phyloP scores from a whole-genome alignment of 495 filamentous ascomycete genomes.

The Daldinia vernicosa region DNA sequence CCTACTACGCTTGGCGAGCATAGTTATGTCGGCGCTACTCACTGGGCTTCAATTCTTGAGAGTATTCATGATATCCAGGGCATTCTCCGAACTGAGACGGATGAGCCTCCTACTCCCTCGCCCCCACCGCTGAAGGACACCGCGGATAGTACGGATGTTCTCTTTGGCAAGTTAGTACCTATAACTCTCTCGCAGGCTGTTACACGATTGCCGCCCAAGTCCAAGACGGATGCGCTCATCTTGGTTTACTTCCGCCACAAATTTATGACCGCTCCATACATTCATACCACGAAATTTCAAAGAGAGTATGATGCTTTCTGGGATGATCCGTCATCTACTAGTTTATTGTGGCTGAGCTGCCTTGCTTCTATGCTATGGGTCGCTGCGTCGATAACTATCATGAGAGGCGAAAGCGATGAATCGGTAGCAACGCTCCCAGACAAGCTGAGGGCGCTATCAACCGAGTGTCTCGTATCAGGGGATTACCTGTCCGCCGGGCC shows the following conservation, averaged over 20 bases:
- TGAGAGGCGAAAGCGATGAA: constrained; percentile 39
- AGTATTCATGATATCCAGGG: constrained; percentile 50
- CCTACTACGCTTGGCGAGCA: constrained; percentile 38
- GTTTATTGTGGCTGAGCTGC: constrained; percentile 54
- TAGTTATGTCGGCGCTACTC: constrained; percentile 56
- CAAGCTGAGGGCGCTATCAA: constrained; percentile 38
- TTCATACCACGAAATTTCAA: constrained; percentile 54
- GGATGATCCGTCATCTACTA: constrained; percentile 48
- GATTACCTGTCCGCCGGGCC: constrained; percentile 54
- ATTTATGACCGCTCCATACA: constrained; percentile 48
- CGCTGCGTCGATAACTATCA: constrained; percentile 44
- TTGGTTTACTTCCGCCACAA: constrained; percentile 56
- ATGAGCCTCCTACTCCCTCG: constrained; percentile 38
- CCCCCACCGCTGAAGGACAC: constrained; percentile 32
- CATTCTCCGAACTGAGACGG: constrained; percentile 45
- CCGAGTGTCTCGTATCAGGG: constrained; percentile 55
- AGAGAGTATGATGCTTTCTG: constrained; percentile 60
- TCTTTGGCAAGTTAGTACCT: constrained; percentile 39
- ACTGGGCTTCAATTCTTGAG: constrained; percentile 61
- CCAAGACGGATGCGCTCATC: constrained; percentile 53
- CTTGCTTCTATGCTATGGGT: constrained; percentile 53
- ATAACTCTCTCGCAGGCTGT: constrained; percentile 51
- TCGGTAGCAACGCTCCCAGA: constrained; percentile 35
- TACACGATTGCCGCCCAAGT: constrained; percentile 49
- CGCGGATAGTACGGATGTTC: constrained; percentile 37